A percentile compares a stretch with the other conserved stretches of the same genome.
Conservation (phyloP, 2,329 filamentous ascomycete species). For the Blumeria graminis region DNA sequence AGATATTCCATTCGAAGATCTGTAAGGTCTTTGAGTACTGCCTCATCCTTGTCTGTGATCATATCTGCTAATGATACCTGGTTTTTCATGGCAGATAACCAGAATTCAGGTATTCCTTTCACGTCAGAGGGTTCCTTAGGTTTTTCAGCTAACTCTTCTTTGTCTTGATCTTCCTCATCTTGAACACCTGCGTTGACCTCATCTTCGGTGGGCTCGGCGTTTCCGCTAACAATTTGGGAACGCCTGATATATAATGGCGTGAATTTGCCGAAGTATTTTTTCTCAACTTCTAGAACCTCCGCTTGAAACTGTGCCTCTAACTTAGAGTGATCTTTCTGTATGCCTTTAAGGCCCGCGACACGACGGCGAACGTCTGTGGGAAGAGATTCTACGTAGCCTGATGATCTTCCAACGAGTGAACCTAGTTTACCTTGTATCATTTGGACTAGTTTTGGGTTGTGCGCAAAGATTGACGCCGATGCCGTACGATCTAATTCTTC, state of each 20-base stretch:
- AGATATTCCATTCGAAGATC: slow-evolving; percentile 99
- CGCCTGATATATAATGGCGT: slow-evolving; percentile 93
- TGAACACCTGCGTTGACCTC: slow-evolving; percentile 74
- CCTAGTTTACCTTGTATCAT: slow-evolving; percentile 97
- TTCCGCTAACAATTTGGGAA: slow-evolving; percentile 75
- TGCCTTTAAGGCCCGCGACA: slow-evolving; percentile 85
- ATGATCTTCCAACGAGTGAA: slow-evolving; percentile 78
- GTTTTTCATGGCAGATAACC: slow-evolving; percentile 99
- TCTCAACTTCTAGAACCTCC: slow-evolving; percentile 92
- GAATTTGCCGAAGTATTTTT: slow-evolving; percentile 99
- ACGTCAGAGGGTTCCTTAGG: slow-evolving; percentile 25
- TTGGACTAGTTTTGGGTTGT: slow-evolving; percentile 80
- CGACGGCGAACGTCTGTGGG: slow-evolving; percentile 74
- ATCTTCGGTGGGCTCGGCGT: slow-evolving; percentile 59
- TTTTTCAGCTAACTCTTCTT: slow-evolving; percentile 26
- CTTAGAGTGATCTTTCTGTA: slow-evolving; percentile 97
- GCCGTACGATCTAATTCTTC: slow-evolving; percentile 76
- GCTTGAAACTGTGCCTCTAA: slow-evolving; percentile 97
- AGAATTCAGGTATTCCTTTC: slow-evolving; percentile 91
- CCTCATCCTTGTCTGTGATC: slow-evolving; percentile 94
- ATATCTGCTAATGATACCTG: slow-evolving; percentile 91
- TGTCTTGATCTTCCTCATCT: slow-evolving; percentile 33
- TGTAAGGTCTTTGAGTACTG: slow-evolving; percentile 64
- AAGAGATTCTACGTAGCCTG: slow-evolving; percentile 92
- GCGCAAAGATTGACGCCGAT: slow-evolving; percentile 79